Conservation (phyloP, 805 yeast genomes). For the Starmerella scarabaei region DNA sequence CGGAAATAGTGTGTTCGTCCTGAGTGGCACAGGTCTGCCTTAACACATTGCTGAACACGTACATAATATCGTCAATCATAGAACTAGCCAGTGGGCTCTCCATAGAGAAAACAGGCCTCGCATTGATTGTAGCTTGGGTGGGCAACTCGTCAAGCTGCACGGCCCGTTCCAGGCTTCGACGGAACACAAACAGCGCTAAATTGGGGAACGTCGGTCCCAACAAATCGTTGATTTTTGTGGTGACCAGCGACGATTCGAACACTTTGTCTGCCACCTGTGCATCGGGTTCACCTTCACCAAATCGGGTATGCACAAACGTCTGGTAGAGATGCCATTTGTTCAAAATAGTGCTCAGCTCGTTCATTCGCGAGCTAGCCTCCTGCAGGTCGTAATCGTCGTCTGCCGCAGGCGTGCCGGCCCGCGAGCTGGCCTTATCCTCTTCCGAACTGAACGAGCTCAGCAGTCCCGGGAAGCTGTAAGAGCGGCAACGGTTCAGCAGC, state of each 20-base stretch:
- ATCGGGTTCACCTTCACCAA: too few species aligned
- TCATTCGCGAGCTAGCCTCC: slow-evolving; percentile 50
- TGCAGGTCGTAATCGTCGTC: slow-evolving; percentile 32
- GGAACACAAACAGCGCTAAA: slow-evolving; percentile 51
- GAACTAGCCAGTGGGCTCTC: slow-evolving; percentile 56
- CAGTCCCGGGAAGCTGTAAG: slow-evolving; percentile 41
- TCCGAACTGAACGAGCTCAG: slow-evolving; percentile 20
- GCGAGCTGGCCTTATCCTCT: neutral
- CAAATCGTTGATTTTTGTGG: slow-evolving; percentile 40
- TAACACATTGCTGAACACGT: slow-evolving; percentile 56
- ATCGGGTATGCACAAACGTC: slow-evolving; percentile 39
- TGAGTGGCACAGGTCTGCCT: slow-evolving; percentile 62
- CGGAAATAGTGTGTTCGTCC: slow-evolving; percentile 41
- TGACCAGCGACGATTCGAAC: slow-evolving; percentile 42
- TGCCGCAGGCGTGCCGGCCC: too few species aligned
- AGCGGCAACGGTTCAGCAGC: slow-evolving; percentile 40
- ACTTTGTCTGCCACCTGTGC: too few species aligned
- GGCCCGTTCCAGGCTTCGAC: slow-evolving; percentile 72
- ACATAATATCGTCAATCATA: slow-evolving; percentile 70
- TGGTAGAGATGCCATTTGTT: slow-evolving; percentile 60
- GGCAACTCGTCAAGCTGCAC: slow-evolving; percentile 70
- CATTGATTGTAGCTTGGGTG: slow-evolving; percentile 2
- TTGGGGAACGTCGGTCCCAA: slow-evolving; percentile 51
- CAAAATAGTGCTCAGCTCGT: slow-evolving; percentile 62
- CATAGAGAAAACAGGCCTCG: slow-evolving; percentile 30